phyloP scores from a whole-genome alignment of 1,284 basidiomycete genomes.

The Testicularia cyperi region DNA sequence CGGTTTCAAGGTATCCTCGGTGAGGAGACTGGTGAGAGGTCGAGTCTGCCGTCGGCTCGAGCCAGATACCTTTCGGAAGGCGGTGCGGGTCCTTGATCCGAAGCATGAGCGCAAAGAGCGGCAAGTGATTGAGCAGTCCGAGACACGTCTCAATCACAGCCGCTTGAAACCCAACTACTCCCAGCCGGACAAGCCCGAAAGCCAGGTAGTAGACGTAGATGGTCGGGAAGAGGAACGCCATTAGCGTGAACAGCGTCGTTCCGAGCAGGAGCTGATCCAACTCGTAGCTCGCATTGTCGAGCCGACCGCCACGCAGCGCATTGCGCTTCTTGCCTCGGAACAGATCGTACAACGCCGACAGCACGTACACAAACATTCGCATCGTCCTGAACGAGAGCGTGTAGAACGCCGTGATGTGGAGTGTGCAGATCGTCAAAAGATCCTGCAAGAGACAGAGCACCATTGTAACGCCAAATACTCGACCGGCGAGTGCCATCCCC shows the following conservation, averaged over 20 bases:
- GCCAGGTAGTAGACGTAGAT: slow-evolving; percentile 80
- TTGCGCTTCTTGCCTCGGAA: slow-evolving; percentile 72
- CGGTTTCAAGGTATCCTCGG: neutral
- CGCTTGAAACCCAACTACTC: slow-evolving; percentile 14
- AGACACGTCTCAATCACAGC: slow-evolving; percentile 16
- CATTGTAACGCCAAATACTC: slow-evolving; percentile 70
- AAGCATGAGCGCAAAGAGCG: slow-evolving; percentile 82
- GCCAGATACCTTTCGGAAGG: slow-evolving; percentile 64
- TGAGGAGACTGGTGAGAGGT: no score
- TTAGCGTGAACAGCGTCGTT: slow-evolving; percentile 88
- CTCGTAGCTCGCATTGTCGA: slow-evolving; percentile 86
- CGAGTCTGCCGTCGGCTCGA: neutral
- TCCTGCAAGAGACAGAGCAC: slow-evolving; percentile 72
- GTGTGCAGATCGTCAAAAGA: slow-evolving; percentile 69
- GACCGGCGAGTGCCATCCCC: slow-evolving; percentile 66
- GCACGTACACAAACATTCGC: slow-evolving; percentile 67
- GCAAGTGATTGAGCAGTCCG: slow-evolving; percentile 81
- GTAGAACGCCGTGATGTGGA: slow-evolving; percentile 76
- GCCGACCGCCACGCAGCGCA: slow-evolving; percentile 71
- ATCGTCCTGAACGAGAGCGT: slow-evolving; percentile 70
- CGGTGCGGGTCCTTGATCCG: slow-evolving; percentile 81
- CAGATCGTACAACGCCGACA: slow-evolving; percentile 82
- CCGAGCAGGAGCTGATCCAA: slow-evolving; percentile 91
- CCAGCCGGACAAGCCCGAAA: slow-evolving; percentile 71
- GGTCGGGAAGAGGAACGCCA: slow-evolving; percentile 87